phyloP scores from a whole-genome alignment of 1,284 basidiomycete species.

The Pascua guehoae region DNA sequence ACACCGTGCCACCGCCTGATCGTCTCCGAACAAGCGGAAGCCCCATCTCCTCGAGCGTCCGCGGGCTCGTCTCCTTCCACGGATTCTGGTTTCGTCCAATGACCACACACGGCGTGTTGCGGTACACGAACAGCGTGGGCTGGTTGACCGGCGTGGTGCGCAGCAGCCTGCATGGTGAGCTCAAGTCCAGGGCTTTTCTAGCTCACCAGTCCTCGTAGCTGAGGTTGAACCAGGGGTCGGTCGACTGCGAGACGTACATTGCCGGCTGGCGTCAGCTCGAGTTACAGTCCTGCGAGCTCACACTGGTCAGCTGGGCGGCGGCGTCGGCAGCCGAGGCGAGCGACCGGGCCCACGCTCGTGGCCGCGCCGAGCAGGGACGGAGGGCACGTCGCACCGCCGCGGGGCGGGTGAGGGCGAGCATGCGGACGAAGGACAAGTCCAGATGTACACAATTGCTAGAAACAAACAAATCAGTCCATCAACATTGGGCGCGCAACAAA shows the following conservation, averaged over 20 bases:
- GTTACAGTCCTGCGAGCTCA: background rate
- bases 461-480: too few species aligned
- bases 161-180: constrained; percentile 64
- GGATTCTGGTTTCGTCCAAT: constrained; percentile 95
- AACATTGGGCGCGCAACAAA: too few species aligned
- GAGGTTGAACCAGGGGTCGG: constrained; percentile 88
- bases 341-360: too few species aligned
- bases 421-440: too few species aligned
- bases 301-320: too few species aligned
- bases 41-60: constrained; percentile 53
- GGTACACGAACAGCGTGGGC: constrained; percentile 81
- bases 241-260: constrained; percentile 76
- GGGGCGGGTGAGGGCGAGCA: too few species aligned
- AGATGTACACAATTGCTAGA: too few species aligned
- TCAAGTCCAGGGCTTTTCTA: constrained; percentile 2
- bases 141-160: constrained; percentile 63
- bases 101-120: constrained; percentile 84
- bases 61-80: constrained; percentile 90
- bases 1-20: constrained; percentile 97
- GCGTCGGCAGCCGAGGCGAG: too few species aligned
- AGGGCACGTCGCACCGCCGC: too few species aligned
- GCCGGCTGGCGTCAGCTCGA: constrained; percentile 31
- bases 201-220: constrained; percentile 86
- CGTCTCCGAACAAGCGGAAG: constrained; percentile 80
- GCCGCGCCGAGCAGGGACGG: too few species aligned